phyloP scores from a whole-genome alignment of 805 yeast species.

The Wickerhamomyces bovis region DNA sequence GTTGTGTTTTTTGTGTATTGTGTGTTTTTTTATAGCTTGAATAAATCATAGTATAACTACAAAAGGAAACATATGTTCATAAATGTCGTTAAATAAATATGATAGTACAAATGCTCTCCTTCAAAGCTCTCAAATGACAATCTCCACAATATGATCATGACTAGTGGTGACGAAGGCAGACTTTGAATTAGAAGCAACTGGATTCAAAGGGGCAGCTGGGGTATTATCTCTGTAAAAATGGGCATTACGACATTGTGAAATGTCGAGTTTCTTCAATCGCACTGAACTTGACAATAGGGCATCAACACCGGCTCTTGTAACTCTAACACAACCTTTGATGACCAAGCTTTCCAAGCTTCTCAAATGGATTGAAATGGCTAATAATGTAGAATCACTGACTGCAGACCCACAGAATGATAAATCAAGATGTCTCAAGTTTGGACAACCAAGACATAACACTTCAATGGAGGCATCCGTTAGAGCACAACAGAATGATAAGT shows the following conservation, averaged over 20 bases:
- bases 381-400: conserved; percentile 63
- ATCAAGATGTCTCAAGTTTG: conserved; percentile 44
- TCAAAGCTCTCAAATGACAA: conserved; percentile 35
- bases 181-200: conserved; percentile 41
- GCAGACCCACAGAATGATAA: conserved; percentile 76
- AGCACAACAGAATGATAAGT: conserved; percentile 71
- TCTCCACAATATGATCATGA: conserved; percentile 49
- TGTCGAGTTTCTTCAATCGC: conserved; percentile 46
- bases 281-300: conserved; percentile 52
- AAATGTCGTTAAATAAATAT: conserved; percentile 3
- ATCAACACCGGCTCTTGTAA: conserved; percentile 73
- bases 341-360: conserved; percentile 40
- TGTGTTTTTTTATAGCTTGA: conserved; percentile 3
- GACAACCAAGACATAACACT: conserved; percentile 62
- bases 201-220: conserved; percentile 48
- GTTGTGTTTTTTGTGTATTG: neutral
- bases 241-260: conserved; percentile 69
- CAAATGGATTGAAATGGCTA: conserved; percentile 52
- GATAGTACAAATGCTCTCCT: neutral
- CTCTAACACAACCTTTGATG: conserved; percentile 68
- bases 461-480: conserved; percentile 65
- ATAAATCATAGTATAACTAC: conserved; percentile 1
- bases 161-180: conserved; percentile 53
- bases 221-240: conserved; percentile 56
- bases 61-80: neutral